Evolutionary conservation across 257 asterid species (phyloP).

Genomic region (Capsicum chinense): DNA sequence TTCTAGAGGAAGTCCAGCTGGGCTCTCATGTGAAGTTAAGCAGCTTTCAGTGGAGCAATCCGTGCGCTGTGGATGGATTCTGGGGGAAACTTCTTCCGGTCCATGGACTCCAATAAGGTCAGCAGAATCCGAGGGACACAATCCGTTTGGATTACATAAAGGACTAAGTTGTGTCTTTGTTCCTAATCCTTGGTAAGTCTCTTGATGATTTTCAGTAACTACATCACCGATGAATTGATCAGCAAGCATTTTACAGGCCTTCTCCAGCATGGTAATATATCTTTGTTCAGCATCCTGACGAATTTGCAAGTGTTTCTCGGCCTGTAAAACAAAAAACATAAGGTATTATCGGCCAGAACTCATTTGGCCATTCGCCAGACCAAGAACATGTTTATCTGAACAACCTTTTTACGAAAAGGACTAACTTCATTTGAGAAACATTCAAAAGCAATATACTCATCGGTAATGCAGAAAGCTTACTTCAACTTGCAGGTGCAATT

Average conservation of each 20-base stretch:
- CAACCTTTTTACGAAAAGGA: neutral
- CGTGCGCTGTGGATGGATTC: slow-evolving; percentile 47
- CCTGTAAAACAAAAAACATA: slow-evolving; percentile 49
- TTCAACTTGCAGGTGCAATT: slow-evolving; percentile 89
- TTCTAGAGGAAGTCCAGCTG: slow-evolving; percentile 57
- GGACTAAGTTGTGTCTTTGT: slow-evolving; percentile 36
- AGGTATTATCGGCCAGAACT: slow-evolving; percentile 1
- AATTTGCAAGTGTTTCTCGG: slow-evolving; percentile 79
- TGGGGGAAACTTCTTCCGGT: slow-evolving; percentile 47
- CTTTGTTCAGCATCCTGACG: slow-evolving; percentile 78
- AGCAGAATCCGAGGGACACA: slow-evolving; percentile 50
- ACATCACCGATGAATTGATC: slow-evolving; percentile 71
- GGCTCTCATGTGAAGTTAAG: slow-evolving; percentile 77
- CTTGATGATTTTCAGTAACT: slow-evolving; percentile 42
- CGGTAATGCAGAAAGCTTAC: slow-evolving; percentile 51
- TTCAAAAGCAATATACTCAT: slow-evolving; percentile 21
- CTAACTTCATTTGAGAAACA: neutral
- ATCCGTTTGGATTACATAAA: slow-evolving; percentile 37
- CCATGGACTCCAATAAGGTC: slow-evolving; percentile 42
- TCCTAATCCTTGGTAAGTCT: slow-evolving; percentile 47
- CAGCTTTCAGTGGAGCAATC: slow-evolving; percentile 82
- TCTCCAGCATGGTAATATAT: slow-evolving; percentile 75
- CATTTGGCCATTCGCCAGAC: neutral
- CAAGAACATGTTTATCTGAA: neutral
- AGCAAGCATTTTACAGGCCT: slow-evolving; percentile 79